These are phyloP conservation scores for Malassezia nana DNA, from an alignment of 1,284 basidiomycete species.

Conservation along the genomic window DNA sequence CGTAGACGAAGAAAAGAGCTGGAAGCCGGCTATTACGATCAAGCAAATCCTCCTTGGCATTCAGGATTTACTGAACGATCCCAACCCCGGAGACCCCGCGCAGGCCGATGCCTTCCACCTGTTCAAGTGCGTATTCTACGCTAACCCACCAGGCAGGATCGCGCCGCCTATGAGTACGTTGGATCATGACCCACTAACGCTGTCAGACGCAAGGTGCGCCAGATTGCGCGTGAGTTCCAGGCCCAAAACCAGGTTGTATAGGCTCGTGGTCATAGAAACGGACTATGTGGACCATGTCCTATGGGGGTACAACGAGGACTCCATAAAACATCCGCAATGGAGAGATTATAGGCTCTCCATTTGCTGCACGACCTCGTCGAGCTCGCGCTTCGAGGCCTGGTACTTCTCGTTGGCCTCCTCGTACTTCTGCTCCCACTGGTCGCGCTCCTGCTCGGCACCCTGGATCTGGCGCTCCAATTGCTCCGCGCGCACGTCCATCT, in stretches of 20 bases:
- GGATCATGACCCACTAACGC: not conserved
- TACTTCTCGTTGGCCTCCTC: conserved; percentile 73
- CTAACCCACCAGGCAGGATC: conserved; percentile 23
- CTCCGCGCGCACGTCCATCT: conserved; percentile 97
- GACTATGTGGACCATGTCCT: not conserved
- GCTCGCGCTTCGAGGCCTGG: conserved; percentile 65
- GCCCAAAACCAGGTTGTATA: conserved; percentile 16
- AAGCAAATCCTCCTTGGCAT: conserved; percentile 94
- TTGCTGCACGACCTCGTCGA: conserved; percentile 72
- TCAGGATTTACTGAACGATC: conserved; percentile 84
- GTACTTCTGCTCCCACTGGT: conserved; percentile 86
- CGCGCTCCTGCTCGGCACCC: conserved; percentile 80
- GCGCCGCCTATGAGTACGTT: conserved; percentile 38
- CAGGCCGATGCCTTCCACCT: conserved; percentile 94
- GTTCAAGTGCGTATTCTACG: conserved; percentile 66
- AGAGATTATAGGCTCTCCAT: conserved; percentile 64
- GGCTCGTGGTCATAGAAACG: not conserved
- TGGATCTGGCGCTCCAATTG: conserved; percentile 90
- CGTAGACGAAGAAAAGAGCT: conserved; percentile 87
- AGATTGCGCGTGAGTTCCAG: conserved; percentile 17
- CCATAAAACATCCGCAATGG: not conserved
- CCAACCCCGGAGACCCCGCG: conserved; percentile 87
- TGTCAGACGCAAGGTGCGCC: conserved; percentile 12
- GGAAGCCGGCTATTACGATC: conserved; percentile 98
- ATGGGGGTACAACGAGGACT: not conserved